Percentiles rank a stretch among this genome's conserved stretches.
phyloP scores from a whole-genome alignment of 2,329 filamentous ascomycete genomes.

The Colletotrichum euphorbiae region DNA sequence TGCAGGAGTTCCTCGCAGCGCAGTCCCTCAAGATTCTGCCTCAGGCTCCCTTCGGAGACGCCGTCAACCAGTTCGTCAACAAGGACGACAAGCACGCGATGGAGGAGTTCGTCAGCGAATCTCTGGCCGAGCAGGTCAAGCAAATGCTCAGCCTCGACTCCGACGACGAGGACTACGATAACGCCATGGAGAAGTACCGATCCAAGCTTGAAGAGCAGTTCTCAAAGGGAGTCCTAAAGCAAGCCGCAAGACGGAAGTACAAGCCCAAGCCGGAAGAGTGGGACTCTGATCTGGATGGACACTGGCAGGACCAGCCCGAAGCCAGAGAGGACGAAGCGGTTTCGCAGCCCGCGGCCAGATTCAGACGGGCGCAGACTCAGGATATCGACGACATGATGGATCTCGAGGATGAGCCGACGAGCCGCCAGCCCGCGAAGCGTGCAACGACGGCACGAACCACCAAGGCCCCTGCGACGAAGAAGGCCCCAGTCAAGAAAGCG shows the following conservation, averaged over 20 bases:
- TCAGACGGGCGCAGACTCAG: constrained; percentile 41
- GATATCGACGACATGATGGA: constrained; percentile 65
- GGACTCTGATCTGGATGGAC: constrained; percentile 90
- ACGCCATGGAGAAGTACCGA: constrained; percentile 79
- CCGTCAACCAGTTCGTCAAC: constrained; percentile 90
- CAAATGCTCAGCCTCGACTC: constrained; percentile 75
- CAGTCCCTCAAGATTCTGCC: constrained; percentile 94
- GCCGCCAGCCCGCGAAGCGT: constrained; percentile 49
- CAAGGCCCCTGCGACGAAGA: constrained; percentile 51
- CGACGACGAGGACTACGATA: constrained; percentile 76
- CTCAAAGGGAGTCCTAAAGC: constrained; percentile 70
- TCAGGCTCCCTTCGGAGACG: constrained; percentile 91
- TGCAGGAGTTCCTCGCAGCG: constrained; percentile 86
- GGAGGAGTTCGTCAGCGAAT: constrained; percentile 81
- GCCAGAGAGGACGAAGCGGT: constrained; percentile 65
- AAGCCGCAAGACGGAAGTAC: constrained; percentile 61
- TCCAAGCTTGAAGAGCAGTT: constrained; percentile 78
- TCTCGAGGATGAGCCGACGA: constrained; percentile 46
- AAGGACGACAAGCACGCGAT: constrained; percentile 96
- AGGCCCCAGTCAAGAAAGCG: constrained; percentile 58
- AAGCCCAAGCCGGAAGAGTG: constrained; percentile 84
- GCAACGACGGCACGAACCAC: constrained; percentile 43
- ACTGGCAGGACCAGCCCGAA: constrained; percentile 84
- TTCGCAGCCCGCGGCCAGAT: constrained; percentile 46
- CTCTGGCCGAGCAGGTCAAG: constrained; percentile 76